Conservation (phyloP, 1,284 basidiomycete genomes). For the Pholiota adiposa region DNA sequence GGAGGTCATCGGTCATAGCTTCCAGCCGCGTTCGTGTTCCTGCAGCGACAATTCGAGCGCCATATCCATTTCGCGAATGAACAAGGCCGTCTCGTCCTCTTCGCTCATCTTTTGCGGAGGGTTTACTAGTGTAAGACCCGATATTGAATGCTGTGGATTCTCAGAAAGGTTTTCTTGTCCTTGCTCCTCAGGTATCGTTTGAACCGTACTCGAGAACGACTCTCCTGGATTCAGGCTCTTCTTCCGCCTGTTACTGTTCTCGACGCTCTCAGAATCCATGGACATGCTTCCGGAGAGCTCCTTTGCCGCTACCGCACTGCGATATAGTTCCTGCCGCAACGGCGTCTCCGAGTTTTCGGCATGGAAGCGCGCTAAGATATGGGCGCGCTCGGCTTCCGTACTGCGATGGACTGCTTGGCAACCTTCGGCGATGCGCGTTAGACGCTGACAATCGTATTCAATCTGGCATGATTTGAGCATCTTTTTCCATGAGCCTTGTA, state of each 20-base stretch:
- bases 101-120: constrained; percentile 18
- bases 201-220: not conserved
- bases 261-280: not conserved
- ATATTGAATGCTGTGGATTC: not conserved
- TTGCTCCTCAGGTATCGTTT: not conserved
- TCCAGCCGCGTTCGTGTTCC: constrained; percentile 26
- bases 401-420: constrained; percentile 36
- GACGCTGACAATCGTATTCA: constrained; percentile 36
- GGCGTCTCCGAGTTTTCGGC: constrained; percentile 35
- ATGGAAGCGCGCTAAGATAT: constrained; percentile 44
- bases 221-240: not conserved
- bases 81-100: constrained; percentile 34
- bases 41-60: constrained; percentile 41
- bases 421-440: constrained; percentile 43
- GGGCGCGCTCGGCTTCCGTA: constrained; percentile 34
- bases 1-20: not conserved
- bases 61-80: constrained; percentile 38
- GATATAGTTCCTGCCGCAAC: constrained; percentile 39
- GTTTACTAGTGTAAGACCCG: not conserved
- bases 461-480: constrained; percentile 46
- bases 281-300: constrained; percentile 23
- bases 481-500: constrained; percentile 24
- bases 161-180: not conserved
- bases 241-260: not conserved
- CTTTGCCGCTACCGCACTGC: constrained; percentile 38